Evolutionary conservation across 2,329 filamentous ascomycete species (phyloP).

Genomic region (Colletotrichum limetticola): DNA sequence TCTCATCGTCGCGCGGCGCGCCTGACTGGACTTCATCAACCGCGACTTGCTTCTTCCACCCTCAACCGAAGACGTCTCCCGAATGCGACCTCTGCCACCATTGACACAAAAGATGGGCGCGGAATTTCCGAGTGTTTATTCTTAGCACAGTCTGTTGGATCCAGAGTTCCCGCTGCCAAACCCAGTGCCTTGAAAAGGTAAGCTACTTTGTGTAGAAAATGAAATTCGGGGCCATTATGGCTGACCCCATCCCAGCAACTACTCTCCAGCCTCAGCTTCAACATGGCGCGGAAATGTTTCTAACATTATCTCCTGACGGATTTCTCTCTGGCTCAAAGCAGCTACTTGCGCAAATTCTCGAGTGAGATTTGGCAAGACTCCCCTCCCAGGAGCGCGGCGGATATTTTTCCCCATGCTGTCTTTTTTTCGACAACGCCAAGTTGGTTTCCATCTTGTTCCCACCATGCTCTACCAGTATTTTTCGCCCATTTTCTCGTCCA

Average conservation of each 20-base stretch:
- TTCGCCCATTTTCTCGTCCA: background rate
- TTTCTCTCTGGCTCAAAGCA: background rate
- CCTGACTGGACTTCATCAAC: background rate
- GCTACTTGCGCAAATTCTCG: background rate
- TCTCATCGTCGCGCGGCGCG: no score
- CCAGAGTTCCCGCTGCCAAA: background rate
- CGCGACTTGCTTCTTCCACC: background rate
- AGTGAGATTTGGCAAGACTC: background rate
- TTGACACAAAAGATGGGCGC: background rate
- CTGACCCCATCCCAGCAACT: background rate
- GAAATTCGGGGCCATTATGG: background rate
- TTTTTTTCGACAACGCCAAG: background rate
- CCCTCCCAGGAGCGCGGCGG: background rate
- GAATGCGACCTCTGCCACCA: background rate
- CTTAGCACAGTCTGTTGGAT: background rate
- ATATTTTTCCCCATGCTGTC: background rate
- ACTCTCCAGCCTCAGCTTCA: background rate
- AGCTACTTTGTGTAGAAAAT: background rate
- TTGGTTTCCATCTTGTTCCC: background rate
- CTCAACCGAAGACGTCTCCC: background rate
- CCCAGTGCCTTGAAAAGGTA: background rate
- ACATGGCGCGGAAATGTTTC: background rate
- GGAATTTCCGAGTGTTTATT: rapidly evolving
- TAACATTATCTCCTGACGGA: no score
- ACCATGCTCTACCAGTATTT: background rate